Evolutionary conservation across 495 filamentous ascomycete genomes (phyloP), one percentile per base, ranked within the genome.

Genomic region (Schizothecium vesticola): DNA sequence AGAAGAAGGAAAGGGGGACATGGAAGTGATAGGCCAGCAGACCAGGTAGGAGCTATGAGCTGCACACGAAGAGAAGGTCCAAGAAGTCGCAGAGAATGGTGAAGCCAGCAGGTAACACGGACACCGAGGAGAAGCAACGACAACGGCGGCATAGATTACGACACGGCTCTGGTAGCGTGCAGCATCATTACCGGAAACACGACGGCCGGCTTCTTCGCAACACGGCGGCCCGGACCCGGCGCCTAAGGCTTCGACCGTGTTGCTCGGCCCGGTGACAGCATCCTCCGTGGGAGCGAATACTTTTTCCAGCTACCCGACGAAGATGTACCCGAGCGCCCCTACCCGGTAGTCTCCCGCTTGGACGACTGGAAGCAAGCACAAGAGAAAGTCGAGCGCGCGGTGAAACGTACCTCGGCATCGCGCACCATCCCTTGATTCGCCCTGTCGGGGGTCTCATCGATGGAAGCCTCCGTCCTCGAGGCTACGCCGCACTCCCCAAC

Each of bases 271-370:
- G 51, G 23, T 58, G 51, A 58, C 55, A 24, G 63, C 51, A 58
- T 65, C 51, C 43, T 65, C 7, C 51, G 63, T 24, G 23, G 25
- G 25, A n/a, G 16, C 23, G 43, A 56, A n/a, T 65, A 57, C 23
- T 65, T 31, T 51, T 65, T 65, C 26, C 51, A 65, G 25, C 63
- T 65, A 13, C 55, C 55, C 19, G 55, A 56, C 55, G 55, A 19
- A 6, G 55, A 56, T 5, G 13, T 19, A 19, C 55, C 55, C 16
- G 7, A 19, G 10, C 55, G 55, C 13, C 55, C 55, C 55, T 56
- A 56, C 22, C 19, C 55, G 55, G 13, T 56, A 19, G 55, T 56
- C 13, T 4, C 16, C 10, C 7, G 9, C 22, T 56, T 56, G 10
- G 5, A 56, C 10, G 55, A 56, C 55, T 56, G 55, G 55, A 22